Conservation (phyloP, 1,284 basidiomycete genomes). For the Mycosarcoma mackinlayi region DNA sequence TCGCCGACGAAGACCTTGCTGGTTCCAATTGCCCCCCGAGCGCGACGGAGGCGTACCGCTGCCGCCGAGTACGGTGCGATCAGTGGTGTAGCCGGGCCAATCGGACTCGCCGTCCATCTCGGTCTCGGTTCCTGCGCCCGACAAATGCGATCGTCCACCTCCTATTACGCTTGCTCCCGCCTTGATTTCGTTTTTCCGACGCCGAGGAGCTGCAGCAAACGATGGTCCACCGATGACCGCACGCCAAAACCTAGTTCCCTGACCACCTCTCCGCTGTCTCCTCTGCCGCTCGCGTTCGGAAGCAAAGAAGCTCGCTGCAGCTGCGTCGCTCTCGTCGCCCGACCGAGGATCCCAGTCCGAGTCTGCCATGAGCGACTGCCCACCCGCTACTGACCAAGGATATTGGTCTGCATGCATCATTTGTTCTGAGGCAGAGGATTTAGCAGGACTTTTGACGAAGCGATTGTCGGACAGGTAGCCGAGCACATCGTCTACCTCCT, state of each 20-base stretch:
- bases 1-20: slow-evolving; percentile 16
- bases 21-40: neutral
- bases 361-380: slow-evolving; percentile 9
- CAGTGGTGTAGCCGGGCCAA: slow-evolving; percentile 40
- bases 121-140: slow-evolving; percentile 26
- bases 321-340: slow-evolving; percentile 46
- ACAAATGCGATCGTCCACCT: neutral
- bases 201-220: slow-evolving; percentile 22
- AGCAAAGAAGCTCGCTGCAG: slow-evolving; percentile 24
- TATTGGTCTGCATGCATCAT: slow-evolving; percentile 13
- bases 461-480: slow-evolving; percentile 28
- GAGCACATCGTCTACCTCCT: slow-evolving; percentile 27
- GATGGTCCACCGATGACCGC: slow-evolving; percentile 57
- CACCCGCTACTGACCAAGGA: slow-evolving; percentile 4
- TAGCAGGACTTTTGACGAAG: slow-evolving; percentile 24
- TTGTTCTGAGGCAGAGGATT: slow-evolving; percentile 16
- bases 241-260: slow-evolving; percentile 56
- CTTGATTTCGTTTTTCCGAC: slow-evolving; percentile 9
- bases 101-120: slow-evolving; percentile 40
- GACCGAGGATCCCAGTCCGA: slow-evolving; percentile 44
- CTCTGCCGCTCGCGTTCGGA: slow-evolving; percentile 34
- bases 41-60: slow-evolving; percentile 9
- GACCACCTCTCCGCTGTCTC: slow-evolving; percentile 34
- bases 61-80: slow-evolving; percentile 29
- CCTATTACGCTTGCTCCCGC: neutral